These are phyloP conservation scores for Trypanosoma theileri DNA, from an alignment of 208 protist species.

Conservation along the genomic window DNA sequence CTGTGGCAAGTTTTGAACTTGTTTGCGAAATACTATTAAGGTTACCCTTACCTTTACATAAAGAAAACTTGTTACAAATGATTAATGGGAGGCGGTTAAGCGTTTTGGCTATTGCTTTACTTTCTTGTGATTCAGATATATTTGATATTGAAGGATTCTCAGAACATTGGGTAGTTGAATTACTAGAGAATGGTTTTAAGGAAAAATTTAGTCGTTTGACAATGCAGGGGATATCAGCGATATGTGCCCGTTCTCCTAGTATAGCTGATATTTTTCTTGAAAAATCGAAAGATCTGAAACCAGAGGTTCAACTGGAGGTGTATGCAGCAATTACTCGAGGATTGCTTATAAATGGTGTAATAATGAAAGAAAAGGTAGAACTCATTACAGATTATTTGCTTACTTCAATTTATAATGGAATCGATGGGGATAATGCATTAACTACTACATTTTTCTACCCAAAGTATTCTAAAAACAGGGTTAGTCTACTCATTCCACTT, in stretches of 20 bases:
- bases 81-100: neutral
- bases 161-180: slow-evolving; percentile 8
- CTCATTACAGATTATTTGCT: slow-evolving; percentile 10
- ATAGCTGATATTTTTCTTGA: slow-evolving; percentile 10
- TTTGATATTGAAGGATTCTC: slow-evolving; percentile 2
- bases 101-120: slow-evolving; percentile 17
- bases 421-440: slow-evolving; percentile 12
- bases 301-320: neutral
- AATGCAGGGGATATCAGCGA: slow-evolving; percentile 23
- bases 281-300: neutral
- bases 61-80: slow-evolving; percentile 9
- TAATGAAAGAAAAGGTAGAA: slow-evolving; percentile 6
- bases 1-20: slow-evolving; percentile 22
- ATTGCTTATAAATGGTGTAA: slow-evolving; percentile 3
- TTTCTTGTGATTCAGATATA: slow-evolving; percentile 18
- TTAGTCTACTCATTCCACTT: slow-evolving; percentile 16
- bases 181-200: slow-evolving; percentile 11
- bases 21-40: slow-evolving; percentile 24
- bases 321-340: slow-evolving; percentile 22
- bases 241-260: slow-evolving; percentile 19
- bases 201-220: neutral
- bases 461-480: neutral
- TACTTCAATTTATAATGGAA: slow-evolving; percentile 5
- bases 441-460: slow-evolving; percentile 11
- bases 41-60: neutral